Base-by-base conservation (phyloP, 1,284 basidiomycete species). In the Ustilago curta region DNA sequence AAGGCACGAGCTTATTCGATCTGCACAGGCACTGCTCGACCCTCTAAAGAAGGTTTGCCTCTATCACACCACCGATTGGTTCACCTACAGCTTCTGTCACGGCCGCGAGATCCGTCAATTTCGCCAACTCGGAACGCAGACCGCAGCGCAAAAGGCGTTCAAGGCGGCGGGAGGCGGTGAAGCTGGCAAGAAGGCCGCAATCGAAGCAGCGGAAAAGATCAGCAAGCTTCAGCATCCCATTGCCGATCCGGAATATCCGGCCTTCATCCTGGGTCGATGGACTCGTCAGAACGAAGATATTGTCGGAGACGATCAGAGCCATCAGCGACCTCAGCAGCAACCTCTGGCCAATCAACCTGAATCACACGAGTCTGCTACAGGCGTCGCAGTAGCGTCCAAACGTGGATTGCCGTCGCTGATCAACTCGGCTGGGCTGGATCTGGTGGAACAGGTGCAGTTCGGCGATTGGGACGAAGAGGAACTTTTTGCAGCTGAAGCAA, bases 41-140 rank as follows among this genome's bases (percentile, higher is more conserved):
- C 81, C 81, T 0, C 53, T 83, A 25, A 77, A 79, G 55, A 57
- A 67, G 16, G 45, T 52, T 3, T 83, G 81, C 39, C 68, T 83
- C 40, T 83, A 78, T 43, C 76, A 80, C 48, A 78, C 70, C 18
- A 29, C 67, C 8, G 80, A 81, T 35, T 83, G 81, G 81, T 83
- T 83, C 59, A 81, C 80, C 32, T 83, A 83, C 62, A 58, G 66
- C 37, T 77, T 79, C 72, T 83, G 81, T 55, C 73, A 82, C 19
- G 81, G 81, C 5, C 55, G 60, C 25, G 57, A 69, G 45, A 61
- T 83, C 16, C 64, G 73, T 2, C 81, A 83, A 49, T 83, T 83
- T 51, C 42, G 69, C 2, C 70, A 71, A 9, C 61, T 80, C 5
- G 61, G 65, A 5, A 37, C 69, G 1, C 53, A 51, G 21, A 54